Evolutionary conservation across 2,329 filamentous ascomycete genomes (phyloP).

Genomic region (Botrytis galanthina): DNA sequence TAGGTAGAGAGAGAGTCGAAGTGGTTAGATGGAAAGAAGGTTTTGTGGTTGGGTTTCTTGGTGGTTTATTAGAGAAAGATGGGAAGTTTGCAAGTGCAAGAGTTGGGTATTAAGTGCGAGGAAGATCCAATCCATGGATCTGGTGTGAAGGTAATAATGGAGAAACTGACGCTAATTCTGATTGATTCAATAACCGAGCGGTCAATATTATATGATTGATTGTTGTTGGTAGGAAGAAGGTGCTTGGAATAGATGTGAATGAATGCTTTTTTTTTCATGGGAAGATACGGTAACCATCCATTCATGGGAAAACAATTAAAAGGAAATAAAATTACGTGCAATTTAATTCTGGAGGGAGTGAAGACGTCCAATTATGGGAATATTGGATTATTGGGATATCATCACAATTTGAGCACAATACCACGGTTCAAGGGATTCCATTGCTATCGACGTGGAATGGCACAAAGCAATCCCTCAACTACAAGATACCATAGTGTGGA

Average conservation of each 20-base stretch:
- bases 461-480: not conserved
- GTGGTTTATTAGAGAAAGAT: slow-evolving; percentile 23
- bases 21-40: slow-evolving; percentile 7
- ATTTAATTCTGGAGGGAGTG: not conserved
- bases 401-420: not conserved
- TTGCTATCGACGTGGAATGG: not conserved
- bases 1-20: slow-evolving; percentile 24
- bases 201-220: not conserved
- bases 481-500: not conserved
- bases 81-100: slow-evolving; percentile 30
- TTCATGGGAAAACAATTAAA: not conserved
- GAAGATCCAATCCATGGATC: slow-evolving; percentile 11
- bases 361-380: too few species aligned
- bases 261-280: not conserved
- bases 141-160: slow-evolving; percentile 17
- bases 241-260: not conserved
- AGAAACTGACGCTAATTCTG: slow-evolving; percentile 9
- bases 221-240: not conserved
- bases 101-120: slow-evolving; percentile 17
- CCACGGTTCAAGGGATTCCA: not conserved
- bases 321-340: not conserved
- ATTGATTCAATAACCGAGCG: slow-evolving; percentile 15
- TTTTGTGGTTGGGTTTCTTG: not conserved
- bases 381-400: not conserved
- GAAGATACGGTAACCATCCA: not conserved